Evolutionary conservation across 148 eudicot genomes (phyloP), one percentile per base, ranked within the genome.

Genomic region (Amaranthus palmeri): DNA sequence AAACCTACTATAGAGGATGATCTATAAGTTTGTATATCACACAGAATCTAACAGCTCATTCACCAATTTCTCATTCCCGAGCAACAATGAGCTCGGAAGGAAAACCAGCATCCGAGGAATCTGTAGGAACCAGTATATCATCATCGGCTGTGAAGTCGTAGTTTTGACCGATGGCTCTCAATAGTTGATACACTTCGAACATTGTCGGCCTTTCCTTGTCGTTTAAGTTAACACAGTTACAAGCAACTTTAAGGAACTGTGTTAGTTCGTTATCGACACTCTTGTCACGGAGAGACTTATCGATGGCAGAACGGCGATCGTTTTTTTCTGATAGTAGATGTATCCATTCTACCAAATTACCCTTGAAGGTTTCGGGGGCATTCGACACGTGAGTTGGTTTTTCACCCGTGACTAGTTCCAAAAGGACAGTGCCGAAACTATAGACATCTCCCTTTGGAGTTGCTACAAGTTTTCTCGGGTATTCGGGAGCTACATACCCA

Each of bases 401-500:
- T 68, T 85, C 81, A 61, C 87, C 83, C 0, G 87, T 85, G 48
- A 85, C 73, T 41, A 85, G 42, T 58, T 85, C 87, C 40, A 85
- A 55, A 11, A 85, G 81, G 44, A 85, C 83, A 7, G 71, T 73
- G 36, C 87, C 87, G 15, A 85, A 85, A 69, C 87, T 85, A 44
- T 71, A 85, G 25, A 85, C 81, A 47, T 85, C 87, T 47, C 87
- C 87, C 60, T 85, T 85, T 13, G 87, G 85, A 1, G 87, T 82
- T 54, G 87, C 87, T 5, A 80, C 81, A 3, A 85, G 80, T 3
- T 83, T 85, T 42, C 85, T 72, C 10, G 79, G 59, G 50, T 85
- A 85, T 50, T 85, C 87, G 0, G 87, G 87, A 9, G 87, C 87
- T 9, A 85, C 80, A 49, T 85, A 85, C 41, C 87, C 87, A 14